A percentile compares a stretch with the other conserved stretches of the same genome.
Evolutionary conservation across 2,329 filamentous ascomycete genomes (phyloP).

Genomic region (Fusarium pilosicola): DNA sequence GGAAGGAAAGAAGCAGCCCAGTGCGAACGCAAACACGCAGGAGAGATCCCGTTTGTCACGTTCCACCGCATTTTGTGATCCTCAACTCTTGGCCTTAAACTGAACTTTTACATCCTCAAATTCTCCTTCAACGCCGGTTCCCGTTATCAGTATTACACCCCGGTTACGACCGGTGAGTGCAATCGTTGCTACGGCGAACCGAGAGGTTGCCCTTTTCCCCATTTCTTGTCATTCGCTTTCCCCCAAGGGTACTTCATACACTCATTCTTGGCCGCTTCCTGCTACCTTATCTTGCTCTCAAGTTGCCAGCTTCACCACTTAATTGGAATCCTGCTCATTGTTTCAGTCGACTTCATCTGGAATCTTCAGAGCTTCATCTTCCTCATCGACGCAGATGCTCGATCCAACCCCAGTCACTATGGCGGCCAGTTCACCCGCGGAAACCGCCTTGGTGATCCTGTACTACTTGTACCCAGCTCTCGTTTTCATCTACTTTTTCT

Average conservation of each 20-base stretch:
- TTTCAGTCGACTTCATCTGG: neutral
- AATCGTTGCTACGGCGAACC: constrained; percentile 7
- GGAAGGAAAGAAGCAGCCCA: constrained; percentile 24
- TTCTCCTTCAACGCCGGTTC: constrained; percentile 22
- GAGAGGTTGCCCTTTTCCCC: neutral
- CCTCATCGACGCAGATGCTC: constrained; percentile 7
- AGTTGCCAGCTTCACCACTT: neutral
- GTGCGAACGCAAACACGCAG: constrained; percentile 20
- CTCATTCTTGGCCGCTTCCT: neutral
- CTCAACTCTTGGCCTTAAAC: constrained; percentile 17
- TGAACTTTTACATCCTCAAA: constrained; percentile 13
- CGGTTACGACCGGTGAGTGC: constrained; percentile 21
- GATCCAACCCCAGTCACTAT: constrained; percentile 9
- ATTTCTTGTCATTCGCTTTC: neutral
- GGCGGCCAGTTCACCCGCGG: constrained; percentile 28
- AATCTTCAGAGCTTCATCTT: neutral
- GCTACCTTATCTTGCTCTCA: neutral
- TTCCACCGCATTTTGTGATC: constrained; percentile 39
- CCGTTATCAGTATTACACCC: constrained; percentile 26
- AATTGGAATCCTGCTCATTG: neutral
- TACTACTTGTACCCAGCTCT: constrained; percentile 49
- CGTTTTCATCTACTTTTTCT: constrained; percentile 65
- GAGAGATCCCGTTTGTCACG: constrained; percentile 23
- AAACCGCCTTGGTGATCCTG: constrained; percentile 34
- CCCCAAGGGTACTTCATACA: neutral